Conservation (phyloP, 1,284 basidiomycete genomes). For the Leccinum subfulvum region DNA sequence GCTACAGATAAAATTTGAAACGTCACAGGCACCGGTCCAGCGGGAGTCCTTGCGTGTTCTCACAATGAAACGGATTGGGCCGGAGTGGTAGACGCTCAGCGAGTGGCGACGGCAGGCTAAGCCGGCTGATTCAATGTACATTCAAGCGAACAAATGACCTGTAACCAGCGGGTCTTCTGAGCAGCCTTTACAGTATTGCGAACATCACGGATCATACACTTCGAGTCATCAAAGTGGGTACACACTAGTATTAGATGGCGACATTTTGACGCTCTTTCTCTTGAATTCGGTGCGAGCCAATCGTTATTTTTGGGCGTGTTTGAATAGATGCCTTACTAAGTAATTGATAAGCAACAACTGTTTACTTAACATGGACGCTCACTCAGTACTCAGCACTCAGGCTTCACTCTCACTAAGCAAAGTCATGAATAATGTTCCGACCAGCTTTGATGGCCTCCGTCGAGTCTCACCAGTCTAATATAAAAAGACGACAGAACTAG, state of each 20-base stretch:
- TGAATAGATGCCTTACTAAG: not conserved
- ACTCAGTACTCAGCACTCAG: not conserved
- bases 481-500: slow-evolving; percentile 3
- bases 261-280: not conserved
- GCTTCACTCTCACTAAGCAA: slow-evolving; percentile 6
- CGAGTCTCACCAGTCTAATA: not conserved
- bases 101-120: not conserved
- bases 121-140: not conserved
- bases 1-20: not conserved
- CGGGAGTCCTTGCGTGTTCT: too few relatives aligned
- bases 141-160: not conserved
- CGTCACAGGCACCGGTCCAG: not conserved
- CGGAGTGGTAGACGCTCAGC: not conserved
- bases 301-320: not conserved
- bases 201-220: not conserved
- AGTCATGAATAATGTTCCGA: not conserved
- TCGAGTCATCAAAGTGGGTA: not conserved
- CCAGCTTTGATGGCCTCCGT: not conserved
- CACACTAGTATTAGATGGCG: not conserved
- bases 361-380: not conserved
- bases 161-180: not conserved
- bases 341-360: not conserved
- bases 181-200: not conserved
- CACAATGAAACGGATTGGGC: not conserved
- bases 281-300: not conserved